These are phyloP conservation scores for Globisporangium cylindrosporum DNA, from an alignment of 352 stramenopile species.

Conservation along the genomic window DNA sequence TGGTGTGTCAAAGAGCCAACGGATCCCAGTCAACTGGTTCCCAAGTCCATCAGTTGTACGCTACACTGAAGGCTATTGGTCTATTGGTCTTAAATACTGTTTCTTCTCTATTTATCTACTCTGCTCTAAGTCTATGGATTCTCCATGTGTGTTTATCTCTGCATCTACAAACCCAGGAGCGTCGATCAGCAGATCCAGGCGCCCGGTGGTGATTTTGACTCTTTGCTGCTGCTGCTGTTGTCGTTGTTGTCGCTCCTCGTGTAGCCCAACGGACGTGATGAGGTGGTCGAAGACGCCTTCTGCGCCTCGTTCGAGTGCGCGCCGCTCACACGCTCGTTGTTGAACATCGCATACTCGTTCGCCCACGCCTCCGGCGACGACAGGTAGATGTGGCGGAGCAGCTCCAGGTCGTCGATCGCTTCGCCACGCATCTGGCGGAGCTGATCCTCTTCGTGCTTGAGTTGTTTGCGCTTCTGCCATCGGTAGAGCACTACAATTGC, in stretches of 20 bases:
- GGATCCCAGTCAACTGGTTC: neutral
- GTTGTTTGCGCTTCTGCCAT: constrained; percentile 16
- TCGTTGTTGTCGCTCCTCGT: neutral
- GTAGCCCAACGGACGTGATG: neutral
- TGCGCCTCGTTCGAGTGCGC: neutral
- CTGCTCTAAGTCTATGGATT: neutral
- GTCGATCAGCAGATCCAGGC: constrained; percentile 11
- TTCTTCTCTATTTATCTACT: neutral
- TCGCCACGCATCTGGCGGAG: constrained; percentile 40
- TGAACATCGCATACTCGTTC: neutral
- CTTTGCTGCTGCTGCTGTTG: neutral
- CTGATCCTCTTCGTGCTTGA: constrained; percentile 30
- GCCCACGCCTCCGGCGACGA: constrained; percentile 22
- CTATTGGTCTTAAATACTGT: neutral
- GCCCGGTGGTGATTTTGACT: neutral
- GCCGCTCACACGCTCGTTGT: neutral
- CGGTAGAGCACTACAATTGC: constrained; percentile 12
- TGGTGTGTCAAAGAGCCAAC: constrained; percentile 1
- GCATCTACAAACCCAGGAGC: constrained; percentile 8
- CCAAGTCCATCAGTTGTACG: neutral
- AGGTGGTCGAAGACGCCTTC: neutral
- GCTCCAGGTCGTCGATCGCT: constrained; percentile 35
- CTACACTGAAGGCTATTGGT: neutral
- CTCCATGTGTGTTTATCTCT: neutral
- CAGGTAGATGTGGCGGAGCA: constrained; percentile 41